Conservation (phyloP, 805 yeast species). For the Tetrapisispora arboricola region DNA sequence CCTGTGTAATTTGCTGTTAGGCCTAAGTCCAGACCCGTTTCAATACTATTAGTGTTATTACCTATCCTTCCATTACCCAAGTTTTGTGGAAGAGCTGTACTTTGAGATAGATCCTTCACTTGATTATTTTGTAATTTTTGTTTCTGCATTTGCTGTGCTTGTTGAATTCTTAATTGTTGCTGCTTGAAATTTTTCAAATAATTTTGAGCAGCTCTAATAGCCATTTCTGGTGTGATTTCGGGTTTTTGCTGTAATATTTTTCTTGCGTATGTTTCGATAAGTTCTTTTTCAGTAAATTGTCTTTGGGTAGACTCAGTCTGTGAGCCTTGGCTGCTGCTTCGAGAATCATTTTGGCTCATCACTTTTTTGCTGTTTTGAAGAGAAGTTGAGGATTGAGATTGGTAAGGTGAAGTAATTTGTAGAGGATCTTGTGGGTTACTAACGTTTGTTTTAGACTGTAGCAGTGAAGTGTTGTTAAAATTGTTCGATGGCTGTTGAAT, state of each 20-base stretch:
- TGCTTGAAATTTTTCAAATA: conserved; percentile 18
- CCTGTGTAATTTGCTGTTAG: not conserved
- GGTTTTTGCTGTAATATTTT: conserved; percentile 27
- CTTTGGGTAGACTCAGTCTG: conserved; percentile 11
- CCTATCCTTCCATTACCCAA: conserved; percentile 3
- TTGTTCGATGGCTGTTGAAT: not conserved
- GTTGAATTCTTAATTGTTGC: conserved; percentile 19
- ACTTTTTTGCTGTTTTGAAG: not conserved
- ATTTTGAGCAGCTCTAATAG: conserved; percentile 27
- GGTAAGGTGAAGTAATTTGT: not conserved
- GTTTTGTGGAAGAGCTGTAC: conserved; percentile 21
- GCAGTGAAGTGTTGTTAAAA: not conserved
- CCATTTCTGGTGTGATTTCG: conserved; percentile 23
- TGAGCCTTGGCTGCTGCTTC: not conserved
- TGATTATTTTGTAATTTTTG: conserved; percentile 10
- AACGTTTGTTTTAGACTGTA: not conserved
- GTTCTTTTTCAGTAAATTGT: conserved; percentile 21
- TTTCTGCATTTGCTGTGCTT: conserved; percentile 21
- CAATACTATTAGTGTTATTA: conserved; percentile 5
- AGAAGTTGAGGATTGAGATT: not conserved
- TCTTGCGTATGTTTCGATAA: conserved; percentile 24
- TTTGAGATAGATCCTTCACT: conserved; percentile 14
- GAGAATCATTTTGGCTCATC: not conserved
- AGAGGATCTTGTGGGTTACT: not conserved
- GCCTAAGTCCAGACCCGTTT: not conserved